Evolutionary conservation across 495 filamentous ascomycete species (phyloP).

Genomic region (Delitschia confertaspora): DNA sequence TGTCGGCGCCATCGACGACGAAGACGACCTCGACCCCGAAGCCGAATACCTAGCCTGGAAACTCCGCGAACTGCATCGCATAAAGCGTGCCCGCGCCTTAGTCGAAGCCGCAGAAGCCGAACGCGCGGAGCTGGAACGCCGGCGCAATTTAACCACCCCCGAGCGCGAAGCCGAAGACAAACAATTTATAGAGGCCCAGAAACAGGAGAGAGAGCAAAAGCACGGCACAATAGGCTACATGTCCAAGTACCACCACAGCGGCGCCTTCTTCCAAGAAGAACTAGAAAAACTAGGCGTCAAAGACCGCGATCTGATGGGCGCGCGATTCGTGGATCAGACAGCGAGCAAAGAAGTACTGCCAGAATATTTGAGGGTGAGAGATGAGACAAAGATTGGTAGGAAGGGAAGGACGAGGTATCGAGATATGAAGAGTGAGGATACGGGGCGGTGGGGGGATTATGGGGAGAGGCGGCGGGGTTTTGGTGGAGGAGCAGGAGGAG

Average conservation of each 20-base stretch:
- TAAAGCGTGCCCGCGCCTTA: conserved; percentile 74
- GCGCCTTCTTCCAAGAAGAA: conserved; percentile 87
- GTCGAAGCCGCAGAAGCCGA: conserved; percentile 81
- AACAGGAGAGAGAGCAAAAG: conserved; percentile 74
- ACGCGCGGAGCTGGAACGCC: conserved; percentile 78
- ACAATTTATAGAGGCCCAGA: conserved; percentile 65
- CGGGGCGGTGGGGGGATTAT: conserved; percentile 67
- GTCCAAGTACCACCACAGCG: conserved; percentile 96
- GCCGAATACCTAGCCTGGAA: conserved; percentile 92
- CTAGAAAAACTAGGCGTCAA: conserved; percentile 62
- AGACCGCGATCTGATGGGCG: conserved; percentile 71
- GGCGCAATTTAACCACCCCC: conserved; percentile 76
- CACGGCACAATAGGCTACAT: conserved; percentile 85
- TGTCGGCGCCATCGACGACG: conserved; percentile 67
- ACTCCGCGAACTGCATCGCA: conserved; percentile 76
- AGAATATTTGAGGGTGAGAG: conserved; percentile 85
- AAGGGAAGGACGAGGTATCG: conserved; percentile 85
- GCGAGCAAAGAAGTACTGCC: conserved; percentile 72
- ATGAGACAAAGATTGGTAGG: conserved; percentile 87
- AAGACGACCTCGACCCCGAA: conserved; percentile 76
- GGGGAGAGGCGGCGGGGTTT: conserved; percentile 43
- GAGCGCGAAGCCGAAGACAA: conserved; percentile 82
- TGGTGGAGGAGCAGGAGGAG: conserved; percentile 30
- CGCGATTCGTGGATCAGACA: conserved; percentile 69
- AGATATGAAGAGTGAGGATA: conserved; percentile 87